These are phyloP conservation scores for Metschnikowia koreensis DNA, from an alignment of 805 yeast genomes.

Conservation along the genomic window DNA sequence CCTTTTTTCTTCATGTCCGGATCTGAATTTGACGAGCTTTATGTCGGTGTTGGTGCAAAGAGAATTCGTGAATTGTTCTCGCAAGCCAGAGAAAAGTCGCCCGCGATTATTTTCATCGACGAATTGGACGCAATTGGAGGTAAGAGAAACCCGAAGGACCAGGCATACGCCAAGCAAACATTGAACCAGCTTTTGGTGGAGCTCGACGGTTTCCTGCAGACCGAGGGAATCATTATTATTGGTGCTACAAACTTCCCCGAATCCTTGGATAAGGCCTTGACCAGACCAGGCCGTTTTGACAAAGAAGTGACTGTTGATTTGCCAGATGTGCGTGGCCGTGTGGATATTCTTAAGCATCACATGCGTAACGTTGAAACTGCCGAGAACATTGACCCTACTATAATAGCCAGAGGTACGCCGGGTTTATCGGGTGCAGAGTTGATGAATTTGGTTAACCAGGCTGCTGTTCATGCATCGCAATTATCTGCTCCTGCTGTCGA, in stretches of 20 bases:
- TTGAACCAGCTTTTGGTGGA: constrained; percentile 93
- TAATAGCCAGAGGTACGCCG: constrained; percentile 95
- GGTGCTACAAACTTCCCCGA: constrained; percentile 99
- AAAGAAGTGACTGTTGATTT: constrained; percentile 91
- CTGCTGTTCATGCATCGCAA: constrained; percentile 96
- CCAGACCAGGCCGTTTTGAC: constrained; percentile 98
- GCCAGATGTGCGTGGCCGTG: constrained; percentile 97
- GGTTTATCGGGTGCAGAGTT: constrained; percentile 98
- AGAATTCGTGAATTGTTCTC: constrained; percentile 91
- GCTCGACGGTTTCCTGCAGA: constrained; percentile 91
- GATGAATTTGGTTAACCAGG: constrained; percentile 94
- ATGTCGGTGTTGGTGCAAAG: constrained; percentile 99
- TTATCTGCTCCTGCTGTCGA: constrained; percentile 86
- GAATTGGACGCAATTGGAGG: constrained; percentile 99
- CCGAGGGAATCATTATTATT: constrained; percentile 89
- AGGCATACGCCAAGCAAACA: constrained; percentile 97
- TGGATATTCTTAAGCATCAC: constrained; percentile 88
- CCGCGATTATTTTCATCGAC: constrained; percentile 95
- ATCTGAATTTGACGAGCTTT: constrained; percentile 95
- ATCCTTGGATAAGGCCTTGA: constrained; percentile 91
- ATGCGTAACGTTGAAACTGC: constrained; percentile 87
- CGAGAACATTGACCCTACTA: constrained; percentile 79
- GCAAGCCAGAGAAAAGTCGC: constrained; percentile 93
- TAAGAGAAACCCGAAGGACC: constrained; percentile 94
- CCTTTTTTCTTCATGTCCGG: constrained; percentile 99